A percentile compares a stretch with the other conserved stretches of the same genome.
Conservation (phyloP, 441 rosid genomes). For the Erysimum cheiri region DNA sequence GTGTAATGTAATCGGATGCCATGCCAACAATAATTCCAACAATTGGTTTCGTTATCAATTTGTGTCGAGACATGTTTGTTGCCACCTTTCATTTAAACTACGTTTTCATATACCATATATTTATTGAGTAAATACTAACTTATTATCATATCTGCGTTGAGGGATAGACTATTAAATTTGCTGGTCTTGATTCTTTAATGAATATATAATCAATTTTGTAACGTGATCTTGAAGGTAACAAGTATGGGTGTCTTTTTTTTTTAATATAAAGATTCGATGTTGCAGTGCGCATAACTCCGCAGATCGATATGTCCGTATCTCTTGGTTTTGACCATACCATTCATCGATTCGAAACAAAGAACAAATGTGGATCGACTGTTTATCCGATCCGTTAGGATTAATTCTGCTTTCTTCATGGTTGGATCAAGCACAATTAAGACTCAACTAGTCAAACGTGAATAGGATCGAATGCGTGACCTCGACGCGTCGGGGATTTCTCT, state of each 20-base stretch:
- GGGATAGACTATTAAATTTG: no score
- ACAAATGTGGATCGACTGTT: background rate
- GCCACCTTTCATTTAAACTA: background rate
- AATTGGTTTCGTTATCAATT: constrained; percentile 4
- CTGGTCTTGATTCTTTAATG: background rate
- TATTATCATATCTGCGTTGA: no score
- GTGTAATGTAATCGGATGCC: background rate
- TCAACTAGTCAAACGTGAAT: no score
- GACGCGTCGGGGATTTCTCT: no score
- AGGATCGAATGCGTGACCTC: no score
- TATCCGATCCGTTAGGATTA: background rate
- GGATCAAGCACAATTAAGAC: background rate
- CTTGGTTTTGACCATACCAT: background rate
- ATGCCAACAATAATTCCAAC: constrained; percentile 10
- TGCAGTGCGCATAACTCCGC: background rate
- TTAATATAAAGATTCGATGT: no score
- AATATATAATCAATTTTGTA: constrained; percentile 18
- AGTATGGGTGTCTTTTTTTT: background rate
- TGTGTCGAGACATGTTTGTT: constrained; percentile 23
- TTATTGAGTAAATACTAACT: no score
- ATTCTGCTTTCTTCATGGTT: background rate
- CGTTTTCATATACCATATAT: background rate
- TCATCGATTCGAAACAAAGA: no score
- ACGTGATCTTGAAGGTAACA: constrained; percentile 20
- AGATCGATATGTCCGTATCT: background rate